Evolutionary conservation across 345 rosid species (phyloP).

Genomic region (Pistacia vera): DNA sequence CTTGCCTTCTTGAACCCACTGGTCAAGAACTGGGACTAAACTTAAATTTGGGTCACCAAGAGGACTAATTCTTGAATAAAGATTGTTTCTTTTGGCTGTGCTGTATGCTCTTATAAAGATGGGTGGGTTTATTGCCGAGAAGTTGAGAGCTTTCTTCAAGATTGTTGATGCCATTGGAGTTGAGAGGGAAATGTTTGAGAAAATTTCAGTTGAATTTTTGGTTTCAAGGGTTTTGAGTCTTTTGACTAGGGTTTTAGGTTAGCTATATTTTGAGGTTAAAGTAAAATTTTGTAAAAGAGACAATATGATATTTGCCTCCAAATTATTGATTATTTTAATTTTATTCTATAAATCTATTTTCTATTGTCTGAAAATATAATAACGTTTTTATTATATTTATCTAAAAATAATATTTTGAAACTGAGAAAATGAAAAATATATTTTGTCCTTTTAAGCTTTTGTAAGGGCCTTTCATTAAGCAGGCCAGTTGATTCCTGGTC

Average conservation of each 20-base stretch:
- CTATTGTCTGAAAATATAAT: too few relatives aligned
- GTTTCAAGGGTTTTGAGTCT: background rate
- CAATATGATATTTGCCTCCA: too few relatives aligned
- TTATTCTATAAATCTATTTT: too few relatives aligned
- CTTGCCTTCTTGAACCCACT: constrained; percentile 40
- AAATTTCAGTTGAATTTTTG: background rate
- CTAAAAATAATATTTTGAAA: too few relatives aligned
- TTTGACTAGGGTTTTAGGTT: background rate
- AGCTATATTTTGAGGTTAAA: background rate
- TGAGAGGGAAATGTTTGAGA: background rate
- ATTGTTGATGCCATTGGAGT: constrained; percentile 25
- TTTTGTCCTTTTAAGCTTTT: too few relatives aligned
- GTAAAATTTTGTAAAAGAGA: too few relatives aligned
- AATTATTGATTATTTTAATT: too few relatives aligned
- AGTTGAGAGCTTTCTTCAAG: constrained; percentile 16
- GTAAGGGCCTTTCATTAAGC: too few relatives aligned
- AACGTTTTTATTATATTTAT: too few relatives aligned
- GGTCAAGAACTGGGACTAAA: constrained; percentile 38
- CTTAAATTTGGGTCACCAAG: constrained; percentile 36
- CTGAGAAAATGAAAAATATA: too few relatives aligned
- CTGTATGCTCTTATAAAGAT: constrained; percentile 11
- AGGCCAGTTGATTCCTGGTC: too few relatives aligned
- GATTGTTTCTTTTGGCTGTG: constrained; percentile 15
- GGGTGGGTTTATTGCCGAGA: constrained; percentile 10
- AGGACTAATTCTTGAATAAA: constrained; percentile 36